Conservation (phyloP, 2,329 filamentous ascomycete genomes). For the Grosmannia clavigera region DNA sequence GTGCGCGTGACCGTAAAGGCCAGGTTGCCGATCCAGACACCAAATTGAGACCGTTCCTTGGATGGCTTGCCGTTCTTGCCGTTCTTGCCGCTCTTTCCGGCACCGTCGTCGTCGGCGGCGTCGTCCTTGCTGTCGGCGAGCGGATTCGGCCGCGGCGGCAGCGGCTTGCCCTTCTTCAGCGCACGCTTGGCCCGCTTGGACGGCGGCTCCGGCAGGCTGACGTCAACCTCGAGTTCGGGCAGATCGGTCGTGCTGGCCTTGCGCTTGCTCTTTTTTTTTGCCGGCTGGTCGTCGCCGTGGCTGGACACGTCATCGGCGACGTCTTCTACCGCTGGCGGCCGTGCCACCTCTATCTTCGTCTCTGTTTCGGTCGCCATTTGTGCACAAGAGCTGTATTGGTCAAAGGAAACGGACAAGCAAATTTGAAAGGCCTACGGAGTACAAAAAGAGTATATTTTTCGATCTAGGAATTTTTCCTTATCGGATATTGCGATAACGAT, state of each 20-base stretch:
- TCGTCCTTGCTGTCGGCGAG: constrained; percentile 6
- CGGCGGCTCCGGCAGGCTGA: constrained; percentile 79
- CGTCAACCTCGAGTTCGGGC: constrained; percentile 77
- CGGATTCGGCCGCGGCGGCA: constrained; percentile 29
- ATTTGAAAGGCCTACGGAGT: background rate
- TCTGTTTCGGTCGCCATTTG: background rate
- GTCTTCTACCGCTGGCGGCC: background rate
- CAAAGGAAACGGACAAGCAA: background rate
- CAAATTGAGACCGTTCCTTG: constrained; percentile 60
- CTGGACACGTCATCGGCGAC: constrained; percentile 16
- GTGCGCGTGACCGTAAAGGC: constrained; percentile 67
- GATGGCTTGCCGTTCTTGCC: constrained; percentile 17
- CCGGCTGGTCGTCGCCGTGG: constrained; percentile 21
- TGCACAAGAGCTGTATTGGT: background rate
- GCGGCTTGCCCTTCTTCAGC: constrained; percentile 68
- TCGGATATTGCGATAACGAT: background rate
- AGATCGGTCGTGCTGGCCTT: constrained; percentile 36
- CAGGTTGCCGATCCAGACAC: constrained; percentile 93
- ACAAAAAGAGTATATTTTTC: background rate
- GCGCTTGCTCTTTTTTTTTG: constrained; percentile 63
- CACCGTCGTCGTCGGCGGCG: background rate
- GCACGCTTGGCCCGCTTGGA: constrained; percentile 88
- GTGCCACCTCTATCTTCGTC: background rate
- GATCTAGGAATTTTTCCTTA: background rate
- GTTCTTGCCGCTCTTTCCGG: constrained; percentile 13